phyloP scores from a whole-genome alignment of 805 yeast species.

The Wickerhamiella shivajii region DNA sequence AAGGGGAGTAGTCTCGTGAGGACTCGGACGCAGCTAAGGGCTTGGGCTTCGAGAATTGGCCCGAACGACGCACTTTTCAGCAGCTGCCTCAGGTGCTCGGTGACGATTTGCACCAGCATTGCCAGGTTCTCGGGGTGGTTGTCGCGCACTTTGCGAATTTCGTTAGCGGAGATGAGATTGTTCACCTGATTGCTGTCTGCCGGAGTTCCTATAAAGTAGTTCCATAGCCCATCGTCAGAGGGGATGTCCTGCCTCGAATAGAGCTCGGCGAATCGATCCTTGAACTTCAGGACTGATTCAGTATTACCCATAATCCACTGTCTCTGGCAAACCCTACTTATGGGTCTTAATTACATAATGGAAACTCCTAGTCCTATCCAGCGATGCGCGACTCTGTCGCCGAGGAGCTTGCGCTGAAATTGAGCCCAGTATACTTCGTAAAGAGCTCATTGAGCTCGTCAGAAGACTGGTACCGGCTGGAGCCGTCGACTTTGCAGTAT shows the following conservation, averaged over 20 bases:
- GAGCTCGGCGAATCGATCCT: constrained; percentile 45
- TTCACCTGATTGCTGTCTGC: constrained; percentile 41
- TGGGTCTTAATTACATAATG: no score
- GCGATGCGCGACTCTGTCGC: no score
- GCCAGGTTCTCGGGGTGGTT: constrained; percentile 43
- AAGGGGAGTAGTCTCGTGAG: constrained; percentile 54
- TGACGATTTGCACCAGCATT: constrained; percentile 32
- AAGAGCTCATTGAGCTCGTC: no score
- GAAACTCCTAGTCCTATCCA: no score
- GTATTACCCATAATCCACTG: constrained; percentile 69
- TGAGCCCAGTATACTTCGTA: no score
- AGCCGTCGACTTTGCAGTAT: no score
- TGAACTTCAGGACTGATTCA: constrained; percentile 51
- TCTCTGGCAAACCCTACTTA: not conserved
- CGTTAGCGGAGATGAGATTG: constrained; percentile 39
- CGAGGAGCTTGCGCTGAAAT: no score
- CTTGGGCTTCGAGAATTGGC: constrained; percentile 22
- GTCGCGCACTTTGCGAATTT: constrained; percentile 45
- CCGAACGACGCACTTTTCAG: constrained; percentile 20
- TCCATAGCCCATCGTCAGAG: constrained; percentile 24
- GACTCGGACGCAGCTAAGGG: constrained; percentile 49
- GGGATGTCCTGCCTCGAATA: constrained; percentile 23
- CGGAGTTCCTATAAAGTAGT: constrained; percentile 35
- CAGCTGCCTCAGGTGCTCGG: constrained; percentile 25
- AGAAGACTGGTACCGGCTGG: no score